Evolutionary conservation across 2,329 filamentous ascomycete genomes (phyloP).

Genomic region (Penicillium sp.): DNA sequence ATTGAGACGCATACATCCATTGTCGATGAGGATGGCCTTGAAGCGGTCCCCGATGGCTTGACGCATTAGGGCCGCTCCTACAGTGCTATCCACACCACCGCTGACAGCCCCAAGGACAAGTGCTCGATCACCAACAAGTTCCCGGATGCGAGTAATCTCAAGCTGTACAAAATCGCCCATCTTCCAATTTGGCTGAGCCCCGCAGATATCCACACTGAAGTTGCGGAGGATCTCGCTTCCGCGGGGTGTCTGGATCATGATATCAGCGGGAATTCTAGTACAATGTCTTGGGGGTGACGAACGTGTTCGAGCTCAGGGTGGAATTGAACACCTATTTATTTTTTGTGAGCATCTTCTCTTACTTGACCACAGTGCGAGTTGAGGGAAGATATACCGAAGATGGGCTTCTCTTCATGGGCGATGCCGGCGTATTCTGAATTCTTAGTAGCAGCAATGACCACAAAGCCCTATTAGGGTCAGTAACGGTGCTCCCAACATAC

Average conservation of each 20-base stretch:
- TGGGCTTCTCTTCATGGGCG: constrained; percentile 52
- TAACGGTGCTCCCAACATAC: neutral
- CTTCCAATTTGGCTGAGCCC: constrained; percentile 68
- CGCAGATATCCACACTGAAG: constrained; percentile 78
- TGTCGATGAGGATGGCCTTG: constrained; percentile 79
- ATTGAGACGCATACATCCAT: constrained; percentile 76
- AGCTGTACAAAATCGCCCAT: constrained; percentile 79
- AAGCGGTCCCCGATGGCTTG: constrained; percentile 82
- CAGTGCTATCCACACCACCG: constrained; percentile 85
- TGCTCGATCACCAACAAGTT: constrained; percentile 71
- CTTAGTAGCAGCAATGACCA: constrained; percentile 64
- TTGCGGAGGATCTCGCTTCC: constrained; percentile 70
- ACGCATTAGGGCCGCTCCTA: constrained; percentile 66
- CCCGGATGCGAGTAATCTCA: constrained; percentile 73
- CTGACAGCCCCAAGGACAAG: constrained; percentile 77
- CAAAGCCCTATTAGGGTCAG: constrained; percentile 51
- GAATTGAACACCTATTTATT: constrained; percentile 61
- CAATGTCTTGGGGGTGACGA: constrained; percentile 2
- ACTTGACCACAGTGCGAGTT: neutral
- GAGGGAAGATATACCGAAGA: constrained; percentile 51
- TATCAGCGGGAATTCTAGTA: constrained; percentile 2
- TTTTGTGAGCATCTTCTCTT: constrained; percentile 4
- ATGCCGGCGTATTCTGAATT: constrained; percentile 76
- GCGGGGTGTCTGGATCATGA: constrained; percentile 37
- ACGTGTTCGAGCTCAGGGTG: constrained; percentile 69